Evolutionary conservation across 2,329 filamentous ascomycete species (phyloP).

Genomic region (Geosmithia putterillii): DNA sequence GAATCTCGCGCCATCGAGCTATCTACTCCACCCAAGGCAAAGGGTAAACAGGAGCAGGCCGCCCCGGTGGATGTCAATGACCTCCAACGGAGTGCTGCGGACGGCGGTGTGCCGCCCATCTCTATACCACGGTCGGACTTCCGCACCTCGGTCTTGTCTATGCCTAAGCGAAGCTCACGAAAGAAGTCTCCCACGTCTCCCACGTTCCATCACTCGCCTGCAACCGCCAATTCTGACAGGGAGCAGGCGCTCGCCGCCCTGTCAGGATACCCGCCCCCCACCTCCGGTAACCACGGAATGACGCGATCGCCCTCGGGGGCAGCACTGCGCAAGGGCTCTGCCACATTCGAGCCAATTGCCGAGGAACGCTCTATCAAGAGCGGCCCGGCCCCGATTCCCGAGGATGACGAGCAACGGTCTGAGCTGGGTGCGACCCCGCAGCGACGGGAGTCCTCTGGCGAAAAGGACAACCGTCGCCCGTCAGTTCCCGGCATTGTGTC

Average conservation of each 20-base stretch:
- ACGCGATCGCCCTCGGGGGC: slow-evolving; percentile 8
- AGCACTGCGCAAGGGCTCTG: slow-evolving; percentile 12
- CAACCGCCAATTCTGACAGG: neutral
- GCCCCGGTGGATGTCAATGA: slow-evolving; percentile 52
- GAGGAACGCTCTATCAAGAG: slow-evolving; percentile 22
- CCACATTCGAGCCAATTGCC: slow-evolving; percentile 26
- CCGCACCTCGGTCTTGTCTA: slow-evolving; percentile 10
- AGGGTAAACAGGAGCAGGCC: slow-evolving; percentile 30
- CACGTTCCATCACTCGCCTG: neutral
- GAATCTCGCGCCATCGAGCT: slow-evolving; percentile 21
- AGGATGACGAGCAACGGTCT: slow-evolving; percentile 7
- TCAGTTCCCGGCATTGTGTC: slow-evolving; percentile 32
- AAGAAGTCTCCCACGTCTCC: neutral
- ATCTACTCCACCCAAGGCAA: slow-evolving; percentile 4
- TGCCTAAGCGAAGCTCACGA: neutral
- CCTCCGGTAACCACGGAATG: neutral
- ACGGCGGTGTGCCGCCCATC: slow-evolving; percentile 29
- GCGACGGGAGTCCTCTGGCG: neutral
- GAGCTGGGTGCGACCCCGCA: neutral
- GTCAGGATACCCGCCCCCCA: neutral
- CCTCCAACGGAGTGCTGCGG: slow-evolving; percentile 50
- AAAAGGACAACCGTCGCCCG: neutral
- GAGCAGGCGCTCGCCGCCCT: slow-evolving; percentile 1
- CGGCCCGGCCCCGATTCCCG: slow-evolving; percentile 8
- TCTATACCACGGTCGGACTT: slow-evolving; percentile 16